phyloP scores from a whole-genome alignment of 164 flowering plant species.

The Macadamia tetraphylla region DNA sequence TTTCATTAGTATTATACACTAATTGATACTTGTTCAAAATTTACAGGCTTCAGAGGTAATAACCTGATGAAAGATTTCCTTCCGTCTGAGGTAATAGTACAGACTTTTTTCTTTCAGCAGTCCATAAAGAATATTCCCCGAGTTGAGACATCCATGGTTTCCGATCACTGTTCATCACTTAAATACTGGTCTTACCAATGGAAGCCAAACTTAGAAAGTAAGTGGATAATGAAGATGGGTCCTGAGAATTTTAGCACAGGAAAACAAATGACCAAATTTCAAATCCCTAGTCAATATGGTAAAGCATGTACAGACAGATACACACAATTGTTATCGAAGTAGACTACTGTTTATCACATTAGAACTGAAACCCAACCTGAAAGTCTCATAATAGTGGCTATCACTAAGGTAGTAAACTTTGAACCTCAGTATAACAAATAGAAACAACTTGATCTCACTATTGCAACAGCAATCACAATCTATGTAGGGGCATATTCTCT shows the following conservation, averaged over 20 bases:
- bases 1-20: neutral
- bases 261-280: neutral
- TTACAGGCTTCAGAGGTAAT: neutral
- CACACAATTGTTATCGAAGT: too few relatives aligned
- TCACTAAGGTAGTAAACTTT: too few relatives aligned
- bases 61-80: slow-evolving; percentile 45
- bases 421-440: too few relatives aligned
- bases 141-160: slow-evolving; percentile 55
- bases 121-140: slow-evolving; percentile 29
- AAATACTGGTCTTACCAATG: slow-evolving; percentile 9
- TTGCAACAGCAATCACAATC: too few relatives aligned
- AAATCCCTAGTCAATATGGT: neutral
- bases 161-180: slow-evolving; percentile 18
- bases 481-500: neutral
- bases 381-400: too few relatives aligned
- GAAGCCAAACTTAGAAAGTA: slow-evolving; percentile 33
- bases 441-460: too few relatives aligned
- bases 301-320: too few relatives aligned
- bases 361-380: too few relatives aligned
- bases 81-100: slow-evolving; percentile 26
- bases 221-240: slow-evolving; percentile 25
- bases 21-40: neutral
- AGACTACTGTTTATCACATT: too few relatives aligned
- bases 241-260: slow-evolving; percentile 39
- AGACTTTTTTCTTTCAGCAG: slow-evolving; percentile 43